Evolutionary conservation across 1,139 yeast species (phyloP).

Genomic region (Debaryomycetaceae sp.): DNA sequence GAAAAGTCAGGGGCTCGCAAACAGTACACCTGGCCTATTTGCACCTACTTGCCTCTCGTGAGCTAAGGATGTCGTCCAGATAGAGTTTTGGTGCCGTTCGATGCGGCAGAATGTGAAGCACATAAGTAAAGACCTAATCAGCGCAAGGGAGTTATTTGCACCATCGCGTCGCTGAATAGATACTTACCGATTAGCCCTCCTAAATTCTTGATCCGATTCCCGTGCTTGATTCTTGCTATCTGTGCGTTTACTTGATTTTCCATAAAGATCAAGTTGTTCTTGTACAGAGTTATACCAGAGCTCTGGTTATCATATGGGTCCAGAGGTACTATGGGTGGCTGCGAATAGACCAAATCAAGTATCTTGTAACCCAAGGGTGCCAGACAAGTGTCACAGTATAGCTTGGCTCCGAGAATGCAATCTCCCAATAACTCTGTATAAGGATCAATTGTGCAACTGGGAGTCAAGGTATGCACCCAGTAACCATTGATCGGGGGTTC

Average conservation of each 20-base stretch:
- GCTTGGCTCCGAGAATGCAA: constrained; percentile 7
- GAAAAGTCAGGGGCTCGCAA: no score
- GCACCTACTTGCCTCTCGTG: no score
- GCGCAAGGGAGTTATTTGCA: not conserved
- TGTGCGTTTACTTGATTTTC: constrained; percentile 10
- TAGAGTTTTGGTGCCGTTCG: no score
- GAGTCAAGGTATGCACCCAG: not conserved
- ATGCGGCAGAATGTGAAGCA: no score
- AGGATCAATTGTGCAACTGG: constrained; percentile 2
- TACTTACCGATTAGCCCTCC: not conserved
- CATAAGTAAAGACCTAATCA: no score
- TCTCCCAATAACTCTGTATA: constrained; percentile 6
- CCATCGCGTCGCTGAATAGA: not conserved
- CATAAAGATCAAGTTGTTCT: constrained; percentile 9
- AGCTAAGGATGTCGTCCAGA: no score
- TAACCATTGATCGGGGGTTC: not conserved
- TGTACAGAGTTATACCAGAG: constrained; percentile 8
- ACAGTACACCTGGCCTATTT: no score
- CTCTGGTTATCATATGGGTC: not conserved
- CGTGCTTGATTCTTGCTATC: constrained; percentile 2
- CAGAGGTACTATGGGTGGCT: constrained; percentile 3
- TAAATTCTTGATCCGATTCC: not conserved
- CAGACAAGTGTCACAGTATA: constrained; percentile 13
- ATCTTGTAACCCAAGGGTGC: constrained; percentile 15
- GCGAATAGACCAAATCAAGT: constrained; percentile 6